These are phyloP conservation scores for Irpex sp. DNA, from an alignment of 1,284 basidiomycete species.

Conservation along the genomic window DNA sequence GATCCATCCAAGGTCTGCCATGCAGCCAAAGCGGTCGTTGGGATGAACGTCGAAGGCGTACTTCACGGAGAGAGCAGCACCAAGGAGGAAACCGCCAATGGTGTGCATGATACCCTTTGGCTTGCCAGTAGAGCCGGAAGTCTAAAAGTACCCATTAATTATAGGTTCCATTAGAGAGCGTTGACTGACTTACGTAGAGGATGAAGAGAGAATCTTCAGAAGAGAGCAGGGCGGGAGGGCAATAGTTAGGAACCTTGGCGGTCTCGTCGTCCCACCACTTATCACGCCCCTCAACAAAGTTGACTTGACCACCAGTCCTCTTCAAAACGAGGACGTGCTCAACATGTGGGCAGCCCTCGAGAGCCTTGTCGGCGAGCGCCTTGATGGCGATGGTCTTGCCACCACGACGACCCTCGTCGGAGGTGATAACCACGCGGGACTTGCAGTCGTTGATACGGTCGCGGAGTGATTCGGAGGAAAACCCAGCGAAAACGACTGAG, in stretches of 20 bases:
- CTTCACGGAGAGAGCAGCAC: constrained; percentile 87
- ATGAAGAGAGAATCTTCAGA: constrained; percentile 97
- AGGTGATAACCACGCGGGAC: constrained; percentile 88
- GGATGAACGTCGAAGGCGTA: constrained; percentile 96
- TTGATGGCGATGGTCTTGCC: constrained; percentile 96
- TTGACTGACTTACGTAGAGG: constrained; percentile 91
- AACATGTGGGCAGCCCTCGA: constrained; percentile 82
- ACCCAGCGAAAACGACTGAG: constrained; percentile 97
- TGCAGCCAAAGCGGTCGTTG: constrained; percentile 91
- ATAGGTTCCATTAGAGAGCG: too few relatives aligned
- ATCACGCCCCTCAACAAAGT: constrained; percentile 86
- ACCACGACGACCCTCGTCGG: constrained; percentile 92
- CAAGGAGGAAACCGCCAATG: constrained; percentile 92
- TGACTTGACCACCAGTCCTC: constrained; percentile 82
- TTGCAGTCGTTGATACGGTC: constrained; percentile 91
- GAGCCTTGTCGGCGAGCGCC: constrained; percentile 89
- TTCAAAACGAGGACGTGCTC: constrained; percentile 90
- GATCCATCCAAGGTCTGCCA: constrained; percentile 99
- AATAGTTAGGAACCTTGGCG: constrained; percentile 80
- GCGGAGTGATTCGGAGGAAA: constrained; percentile 93
- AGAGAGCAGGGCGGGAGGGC: constrained; percentile 83
- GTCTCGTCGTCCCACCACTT: constrained; percentile 96
- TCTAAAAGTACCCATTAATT: too few relatives aligned
- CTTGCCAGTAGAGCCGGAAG: constrained; percentile 92
- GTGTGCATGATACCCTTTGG: constrained; percentile 97